Base-by-base conservation (phyloP, 1,139 yeast species). In the Spathaspora jeffriesii region DNA sequence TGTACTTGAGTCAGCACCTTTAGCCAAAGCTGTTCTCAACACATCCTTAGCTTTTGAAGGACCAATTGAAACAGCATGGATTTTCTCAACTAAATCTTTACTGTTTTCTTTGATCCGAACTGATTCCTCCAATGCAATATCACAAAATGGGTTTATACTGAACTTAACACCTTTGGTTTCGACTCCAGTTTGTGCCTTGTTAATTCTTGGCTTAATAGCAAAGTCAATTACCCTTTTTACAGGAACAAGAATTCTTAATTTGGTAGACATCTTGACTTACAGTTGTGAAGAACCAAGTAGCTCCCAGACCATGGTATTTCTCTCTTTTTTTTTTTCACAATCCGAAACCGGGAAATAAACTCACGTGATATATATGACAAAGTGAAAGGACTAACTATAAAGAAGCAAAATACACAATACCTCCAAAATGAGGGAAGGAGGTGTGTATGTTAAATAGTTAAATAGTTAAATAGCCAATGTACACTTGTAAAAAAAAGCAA, bases 91-190 rank as follows among this genome's bases (percentile, higher is more conserved):
- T 43, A 81, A 67, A n/a, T 69, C 84, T 60, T 86, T 85, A 64
- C 84, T 68, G 42, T 76, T 75, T 60, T 88, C 93, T 60, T 81
- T 83, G 56, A 93, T 78, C 58, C 86, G 80, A 44, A 92, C 75
- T 2, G 98, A 96, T 67, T 93, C 99, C 69, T 93, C 99, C 47
- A 79, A 73, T 14, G 99, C 99, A 64, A 93, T 93, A 68, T 93
- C 99, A 70, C 96, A 95, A 69, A 93, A 93, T 47, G 99, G 99
- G 67, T 93, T 93, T 68, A 93, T 90, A 62, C 92, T 83, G 76
- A 87, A 91, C 71, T 92, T 92, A 58, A 90, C 91, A 48, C 97
- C 97, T 56, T 88, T 82, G 49, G 93, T 85, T 60, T 91, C 97
- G 46, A 93, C 85, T 4, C 95, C 96, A 11, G 91, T 86, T 49